Evolutionary conservation across 2,329 filamentous ascomycete species (phyloP).

Genomic region (Fusarium acutatum): DNA sequence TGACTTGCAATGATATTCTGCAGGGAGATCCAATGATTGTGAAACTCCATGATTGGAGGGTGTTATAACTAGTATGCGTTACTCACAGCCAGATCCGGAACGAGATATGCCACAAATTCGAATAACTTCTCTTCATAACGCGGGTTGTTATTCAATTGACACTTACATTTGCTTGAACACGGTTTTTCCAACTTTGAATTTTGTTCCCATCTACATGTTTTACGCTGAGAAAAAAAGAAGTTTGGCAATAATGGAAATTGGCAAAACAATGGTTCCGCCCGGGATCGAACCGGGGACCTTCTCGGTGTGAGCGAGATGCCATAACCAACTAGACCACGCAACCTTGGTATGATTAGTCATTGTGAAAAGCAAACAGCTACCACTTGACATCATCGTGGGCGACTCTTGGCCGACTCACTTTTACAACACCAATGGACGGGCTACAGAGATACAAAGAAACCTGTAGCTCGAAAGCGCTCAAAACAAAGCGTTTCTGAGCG

Average conservation of each 20-base stretch:
- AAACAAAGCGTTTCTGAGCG: background rate
- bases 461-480: accelerated
- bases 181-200: accelerated
- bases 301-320: conserved; percentile 30
- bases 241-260: accelerated
- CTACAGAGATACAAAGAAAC: accelerated
- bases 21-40: too few relatives aligned
- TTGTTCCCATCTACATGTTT: too few relatives aligned
- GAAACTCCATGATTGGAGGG: too few relatives aligned
- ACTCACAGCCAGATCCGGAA: too few relatives aligned
- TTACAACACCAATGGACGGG: accelerated
- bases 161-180: background rate
- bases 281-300: conserved; percentile 29
- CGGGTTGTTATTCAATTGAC: background rate
- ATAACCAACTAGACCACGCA: conserved; percentile 30
- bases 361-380: accelerated
- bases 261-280: conserved; percentile 15
- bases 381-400: accelerated
- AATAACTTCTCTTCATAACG: accelerated
- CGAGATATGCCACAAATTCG: background rate
- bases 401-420: accelerated
- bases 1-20: background rate
- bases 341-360: background rate
- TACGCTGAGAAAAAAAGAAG: background rate
- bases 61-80: background rate